phyloP scores from a whole-genome alignment of 2,329 filamentous ascomycete species.

The Beauveria caledonica region DNA sequence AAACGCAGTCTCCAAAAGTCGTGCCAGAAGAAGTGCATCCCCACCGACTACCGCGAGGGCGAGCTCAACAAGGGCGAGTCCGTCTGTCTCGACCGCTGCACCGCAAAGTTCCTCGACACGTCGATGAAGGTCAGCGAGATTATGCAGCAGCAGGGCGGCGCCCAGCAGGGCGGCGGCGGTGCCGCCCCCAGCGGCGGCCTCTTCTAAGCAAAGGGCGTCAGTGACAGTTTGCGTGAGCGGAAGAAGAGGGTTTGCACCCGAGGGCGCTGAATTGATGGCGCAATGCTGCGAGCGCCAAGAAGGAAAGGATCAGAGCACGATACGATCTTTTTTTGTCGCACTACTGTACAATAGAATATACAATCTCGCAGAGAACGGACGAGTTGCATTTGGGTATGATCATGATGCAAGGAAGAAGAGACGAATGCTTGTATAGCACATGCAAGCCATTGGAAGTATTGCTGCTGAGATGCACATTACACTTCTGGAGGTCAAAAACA shows the following conservation, averaged over 20 bases:
- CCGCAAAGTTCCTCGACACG: constrained; percentile 97
- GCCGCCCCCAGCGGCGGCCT: constrained; percentile 40
- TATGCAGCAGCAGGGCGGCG: constrained; percentile 79
- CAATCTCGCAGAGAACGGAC: neutral
- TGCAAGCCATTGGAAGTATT: neutral
- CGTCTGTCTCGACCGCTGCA: constrained; percentile 95
- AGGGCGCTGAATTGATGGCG: neutral
- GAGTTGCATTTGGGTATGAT: neutral
- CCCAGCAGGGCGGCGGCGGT: constrained; percentile 41
- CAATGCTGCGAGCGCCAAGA: neutral
- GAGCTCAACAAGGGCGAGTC: constrained; percentile 99
- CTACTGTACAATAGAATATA: constrained; percentile 5
- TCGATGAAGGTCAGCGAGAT: constrained; percentile 97
- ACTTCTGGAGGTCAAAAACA: neutral
- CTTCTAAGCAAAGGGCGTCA: constrained; percentile 16
- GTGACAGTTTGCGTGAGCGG: no score
- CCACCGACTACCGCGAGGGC: constrained; percentile 83
- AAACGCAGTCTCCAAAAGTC: constrained; percentile 50
- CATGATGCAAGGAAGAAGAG: neutral
- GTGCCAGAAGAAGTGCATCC: constrained; percentile 91
- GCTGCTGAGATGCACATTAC: neutral
- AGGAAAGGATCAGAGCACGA: neutral
- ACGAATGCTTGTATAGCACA: no score
- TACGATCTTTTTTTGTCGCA: neutral
- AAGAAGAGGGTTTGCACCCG: neutral